Evolutionary conservation across 2,329 filamentous ascomycete genomes (phyloP).

Genomic region (Calonectria pteridis): DNA sequence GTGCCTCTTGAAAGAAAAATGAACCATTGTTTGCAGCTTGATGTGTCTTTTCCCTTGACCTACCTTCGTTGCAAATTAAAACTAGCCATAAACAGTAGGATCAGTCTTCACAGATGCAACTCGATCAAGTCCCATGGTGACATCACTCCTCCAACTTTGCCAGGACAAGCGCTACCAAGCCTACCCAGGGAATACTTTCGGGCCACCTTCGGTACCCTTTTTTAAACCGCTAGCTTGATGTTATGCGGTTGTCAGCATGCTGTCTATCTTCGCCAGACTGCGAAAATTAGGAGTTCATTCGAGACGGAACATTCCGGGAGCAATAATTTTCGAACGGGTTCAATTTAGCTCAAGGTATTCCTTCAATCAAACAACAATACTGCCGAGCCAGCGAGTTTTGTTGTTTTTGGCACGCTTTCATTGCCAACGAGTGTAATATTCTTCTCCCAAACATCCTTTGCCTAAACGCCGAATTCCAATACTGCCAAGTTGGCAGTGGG

Average conservation of each 20-base stretch:
- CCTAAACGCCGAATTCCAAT: constrained; percentile 20
- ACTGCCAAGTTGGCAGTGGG: constrained; percentile 16
- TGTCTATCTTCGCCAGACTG: neutral
- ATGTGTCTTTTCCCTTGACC: neutral
- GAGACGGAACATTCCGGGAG: neutral
- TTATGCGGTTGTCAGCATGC: neutral
- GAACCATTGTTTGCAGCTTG: neutral
- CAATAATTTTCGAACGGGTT: neutral
- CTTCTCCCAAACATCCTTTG: neutral
- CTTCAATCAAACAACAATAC: neutral
- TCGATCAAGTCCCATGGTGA: neutral
- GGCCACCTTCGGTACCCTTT: neutral
- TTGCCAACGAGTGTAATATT: constrained; percentile 9
- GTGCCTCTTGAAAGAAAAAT: neutral
- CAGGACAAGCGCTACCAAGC: neutral
- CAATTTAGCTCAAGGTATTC: neutral
- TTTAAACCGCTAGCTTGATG: too few species aligned
- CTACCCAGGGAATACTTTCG: neutral
- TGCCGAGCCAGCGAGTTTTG: neutral
- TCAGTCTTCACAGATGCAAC: neutral
- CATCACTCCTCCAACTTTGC: constrained; percentile 1
- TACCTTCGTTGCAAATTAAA: neutral
- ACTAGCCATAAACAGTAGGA: neutral
- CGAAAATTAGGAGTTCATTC: neutral
- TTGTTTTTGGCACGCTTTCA: neutral